Evolutionary conservation across 2,329 filamentous ascomycete genomes (phyloP), one percentile per base, ranked within the genome.

Genomic region (Exophiala phaeomuriformis): DNA sequence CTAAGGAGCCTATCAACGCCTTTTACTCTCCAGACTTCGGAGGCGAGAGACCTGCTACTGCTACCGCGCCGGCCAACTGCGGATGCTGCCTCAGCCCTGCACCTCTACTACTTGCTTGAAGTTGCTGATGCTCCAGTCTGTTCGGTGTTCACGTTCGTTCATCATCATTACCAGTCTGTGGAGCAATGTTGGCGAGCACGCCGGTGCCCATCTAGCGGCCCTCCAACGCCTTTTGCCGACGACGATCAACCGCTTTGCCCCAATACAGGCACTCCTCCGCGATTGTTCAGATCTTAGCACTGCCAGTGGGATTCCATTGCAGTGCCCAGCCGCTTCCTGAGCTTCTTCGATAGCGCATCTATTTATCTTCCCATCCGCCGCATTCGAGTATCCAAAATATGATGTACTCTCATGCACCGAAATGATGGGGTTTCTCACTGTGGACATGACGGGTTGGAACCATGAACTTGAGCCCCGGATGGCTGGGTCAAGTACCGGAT

Each of bases 181-280:
- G 19, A 19, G 19, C 19, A 19, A 19, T 19, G 19, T 19, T 19
- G 19, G 19, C 19, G 19, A 19, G 19, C 19, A 19, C 29, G 29
- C n/a, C 42, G 12, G 12, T 19, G 28, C 42, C 42, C 28, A 10
- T 33, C 42, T 29, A 45, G 28, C 12, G n/a, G 9, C 28, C 42
- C 42, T 45, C 29, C 42, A 45, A 35, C 49, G 49, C 43, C 49
- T 52, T 37, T 52, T 40, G 28, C n/a, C 37, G 28, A 27, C 40
- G 53, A 30, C 39, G 49, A 55, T 55, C 49, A 51, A 36, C 53
- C 49, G 49, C 44, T 19, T 19, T 19, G 19, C 39, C n/a, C 27
- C 10, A 3, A 12, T 9, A 6, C 39, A 28, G 5, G 28, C 10
- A 12, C 19, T 41, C 39, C 12, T 41, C 39, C 9, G 39, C 6